Evolutionary conservation across 2,329 filamentous ascomycete genomes (phyloP).

Genomic region (Sporothrix variecibatus): DNA sequence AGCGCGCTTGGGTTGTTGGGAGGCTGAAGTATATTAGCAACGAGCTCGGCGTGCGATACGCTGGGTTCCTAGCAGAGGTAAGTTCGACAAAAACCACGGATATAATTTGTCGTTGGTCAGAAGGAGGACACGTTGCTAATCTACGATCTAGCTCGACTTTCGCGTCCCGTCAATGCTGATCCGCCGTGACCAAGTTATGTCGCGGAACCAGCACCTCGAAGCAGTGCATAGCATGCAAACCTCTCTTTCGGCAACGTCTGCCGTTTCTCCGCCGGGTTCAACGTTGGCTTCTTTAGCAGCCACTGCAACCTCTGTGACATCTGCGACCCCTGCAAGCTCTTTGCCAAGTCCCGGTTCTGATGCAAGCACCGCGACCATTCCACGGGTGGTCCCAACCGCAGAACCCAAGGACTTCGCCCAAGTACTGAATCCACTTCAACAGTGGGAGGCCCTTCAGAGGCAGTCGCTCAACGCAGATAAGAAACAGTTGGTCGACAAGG

Average conservation of each 20-base stretch:
- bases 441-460: slow-evolving; percentile 51
- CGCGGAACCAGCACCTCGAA: slow-evolving; percentile 46
- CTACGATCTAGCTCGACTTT: slow-evolving; percentile 50
- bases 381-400: not conserved
- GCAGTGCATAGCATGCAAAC: slow-evolving; percentile 34
- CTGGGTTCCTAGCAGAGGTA: slow-evolving; percentile 57
- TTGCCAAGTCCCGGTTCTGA: not conserved
- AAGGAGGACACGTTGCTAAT: not conserved
- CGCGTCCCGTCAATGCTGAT: slow-evolving; percentile 66
- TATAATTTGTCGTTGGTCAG: not conserved
- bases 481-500: slow-evolving; percentile 46
- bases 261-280: not conserved
- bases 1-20: slow-evolving; percentile 57
- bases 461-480: slow-evolving; percentile 48
- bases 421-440: slow-evolving; percentile 48
- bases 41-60: slow-evolving; percentile 60
- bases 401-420: not conserved
- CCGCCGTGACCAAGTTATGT: slow-evolving; percentile 53
- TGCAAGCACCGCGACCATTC: not conserved
- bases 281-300: not conserved
- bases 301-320: not conserved
- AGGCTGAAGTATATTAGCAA: slow-evolving; percentile 57
- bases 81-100: slow-evolving; percentile 30
- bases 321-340: not conserved
- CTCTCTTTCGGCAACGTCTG: slow-evolving; percentile 39